Percentiles rank a stretch among this genome's conserved stretches.
These are phyloP conservation scores for Arctostaphylos glauca DNA, from an alignment of 148 eudicot species.

Conservation along the genomic window DNA sequence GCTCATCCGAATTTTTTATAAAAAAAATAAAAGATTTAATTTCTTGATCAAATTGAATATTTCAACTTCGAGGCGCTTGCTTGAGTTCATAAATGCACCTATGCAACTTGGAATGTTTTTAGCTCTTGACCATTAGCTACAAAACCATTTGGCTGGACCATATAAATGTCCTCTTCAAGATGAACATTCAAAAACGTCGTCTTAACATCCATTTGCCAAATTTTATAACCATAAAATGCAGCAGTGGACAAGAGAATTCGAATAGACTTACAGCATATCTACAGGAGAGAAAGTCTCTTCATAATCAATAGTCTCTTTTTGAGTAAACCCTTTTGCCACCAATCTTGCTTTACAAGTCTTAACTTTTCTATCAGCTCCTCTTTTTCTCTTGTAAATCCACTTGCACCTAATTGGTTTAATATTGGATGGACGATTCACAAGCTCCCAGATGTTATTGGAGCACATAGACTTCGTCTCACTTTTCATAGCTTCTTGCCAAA, in stretches of 20 bases:
- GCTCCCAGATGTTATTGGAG: background rate
- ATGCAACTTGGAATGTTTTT: background rate
- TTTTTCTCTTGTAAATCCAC: background rate
- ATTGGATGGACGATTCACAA: background rate
- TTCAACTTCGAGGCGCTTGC: background rate
- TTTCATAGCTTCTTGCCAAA: no score
- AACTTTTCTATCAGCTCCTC: background rate
- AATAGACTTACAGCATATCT: background rate
- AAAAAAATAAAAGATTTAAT: background rate
- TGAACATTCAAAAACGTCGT: no score
- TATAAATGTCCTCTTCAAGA: background rate
- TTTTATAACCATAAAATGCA: background rate
- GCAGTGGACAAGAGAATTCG: background rate
- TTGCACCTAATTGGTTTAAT: background rate
- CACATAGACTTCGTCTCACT: no score
- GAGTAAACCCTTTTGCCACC: background rate
- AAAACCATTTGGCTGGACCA: background rate
- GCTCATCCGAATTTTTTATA: background rate
- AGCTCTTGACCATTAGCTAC: background rate
- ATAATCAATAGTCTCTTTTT: background rate
- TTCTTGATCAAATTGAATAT: background rate
- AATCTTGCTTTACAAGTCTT: background rate
- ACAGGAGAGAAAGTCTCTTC: background rate
- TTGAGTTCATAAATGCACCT: background rate
- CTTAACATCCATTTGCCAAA: background rate